Base-by-base conservation (phyloP, 2,329 filamentous ascomycete species). In the Aureobasidium sp. region DNA sequence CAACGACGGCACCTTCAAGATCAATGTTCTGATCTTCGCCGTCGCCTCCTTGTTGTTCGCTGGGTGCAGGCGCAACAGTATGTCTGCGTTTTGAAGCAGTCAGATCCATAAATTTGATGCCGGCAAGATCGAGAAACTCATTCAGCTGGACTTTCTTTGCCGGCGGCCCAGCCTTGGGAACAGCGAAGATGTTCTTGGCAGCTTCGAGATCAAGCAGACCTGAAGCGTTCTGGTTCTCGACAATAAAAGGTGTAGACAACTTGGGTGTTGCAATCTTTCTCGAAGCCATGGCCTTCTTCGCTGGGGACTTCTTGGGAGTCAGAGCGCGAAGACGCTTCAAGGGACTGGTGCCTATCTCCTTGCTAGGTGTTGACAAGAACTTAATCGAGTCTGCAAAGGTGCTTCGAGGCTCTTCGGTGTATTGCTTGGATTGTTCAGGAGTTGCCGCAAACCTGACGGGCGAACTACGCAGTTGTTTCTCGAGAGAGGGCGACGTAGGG, bases 101-200 rank as follows among this genome's bases (percentile, higher is more conserved):
- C 45, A 98, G 76, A 66, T 98, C 93, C 87, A 98, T 96, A 71
- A 98, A 98, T 51, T 90, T 88, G 63, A 98, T 95, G 55, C 88
- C 94, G 2, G 91, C 96, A 82, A 95, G 84, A 58, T 94, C 88
- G 39, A 98, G 73, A 70, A 98, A 98, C 50, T 95, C 87, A 61
- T 95, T 89, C 3, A 98, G 76, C 40, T 90, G 86, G 1, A 68
- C 62, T 21, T 68, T 66, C 44, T 67, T 60, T 30, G 57, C 55
- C 12, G 59, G 51, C 21, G 58, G 39, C 6, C 41, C 60, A 30
- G 51, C 27, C 14, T 50, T 50, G 11, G 56, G 32, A 14, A 42
- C 22, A 11, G 44, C 45, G 34, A 55, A 55, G 2, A 66, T 32
- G 25, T 67, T 64, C 34, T 65, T 60, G 25, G 58, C 60, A 11